These are phyloP conservation scores for Adansonia grandidieri DNA, from an alignment of 441 rosid species.

Conservation along the genomic window DNA sequence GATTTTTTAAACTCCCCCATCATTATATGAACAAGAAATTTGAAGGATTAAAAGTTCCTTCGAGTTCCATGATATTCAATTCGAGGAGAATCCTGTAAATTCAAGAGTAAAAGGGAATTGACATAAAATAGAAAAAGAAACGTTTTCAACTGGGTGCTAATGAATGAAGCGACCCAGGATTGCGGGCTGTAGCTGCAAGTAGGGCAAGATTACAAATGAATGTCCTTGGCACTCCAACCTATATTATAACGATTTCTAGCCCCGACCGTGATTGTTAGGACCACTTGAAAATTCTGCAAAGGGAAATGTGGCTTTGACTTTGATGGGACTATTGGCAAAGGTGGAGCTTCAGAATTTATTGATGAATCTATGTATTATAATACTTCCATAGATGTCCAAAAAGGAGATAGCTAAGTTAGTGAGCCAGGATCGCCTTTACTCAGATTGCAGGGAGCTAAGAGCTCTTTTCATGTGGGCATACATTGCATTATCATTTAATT, in stretches of 20 bases:
- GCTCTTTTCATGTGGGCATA: neutral
- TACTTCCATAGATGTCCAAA: neutral
- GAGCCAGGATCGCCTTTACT: neutral
- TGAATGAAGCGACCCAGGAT: constrained; percentile 4
- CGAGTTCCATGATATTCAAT: no score
- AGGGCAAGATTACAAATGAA: constrained; percentile 3
- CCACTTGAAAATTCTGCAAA: constrained; percentile 5
- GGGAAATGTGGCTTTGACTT: neutral
- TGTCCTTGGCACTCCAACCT: neutral
- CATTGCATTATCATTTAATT: neutral
- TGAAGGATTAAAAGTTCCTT: no score
- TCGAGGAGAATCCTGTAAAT: neutral
- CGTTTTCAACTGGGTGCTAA: neutral
- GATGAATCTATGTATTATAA: neutral
- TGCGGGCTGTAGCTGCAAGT: neutral
- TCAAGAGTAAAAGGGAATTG: neutral
- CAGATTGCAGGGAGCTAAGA: no score
- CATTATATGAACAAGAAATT: no score
- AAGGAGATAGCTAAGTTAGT: neutral
- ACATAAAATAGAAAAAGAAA: neutral
- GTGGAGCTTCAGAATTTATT: neutral
- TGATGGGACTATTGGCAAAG: constrained; percentile 2
- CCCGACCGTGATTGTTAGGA: constrained; percentile 9
- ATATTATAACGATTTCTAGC: neutral
- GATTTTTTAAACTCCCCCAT: neutral